phyloP scores from a whole-genome alignment of 202 grass and related monocot species.

The Elaeis oleifera region DNA sequence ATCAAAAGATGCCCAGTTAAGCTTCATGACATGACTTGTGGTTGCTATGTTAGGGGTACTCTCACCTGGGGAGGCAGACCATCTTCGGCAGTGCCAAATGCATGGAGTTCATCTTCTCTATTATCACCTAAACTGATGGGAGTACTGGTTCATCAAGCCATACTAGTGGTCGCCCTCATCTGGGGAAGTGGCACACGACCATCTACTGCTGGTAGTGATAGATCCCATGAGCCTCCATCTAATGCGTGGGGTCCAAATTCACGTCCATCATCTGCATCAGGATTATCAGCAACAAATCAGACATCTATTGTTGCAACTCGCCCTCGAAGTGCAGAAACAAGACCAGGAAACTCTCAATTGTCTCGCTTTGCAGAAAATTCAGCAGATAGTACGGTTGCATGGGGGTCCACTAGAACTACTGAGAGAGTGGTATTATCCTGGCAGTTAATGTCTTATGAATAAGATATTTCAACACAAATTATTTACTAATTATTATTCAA shows the following conservation, averaged over 20 bases:
- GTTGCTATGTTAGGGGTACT: conserved; percentile 52
- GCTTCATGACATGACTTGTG: background rate
- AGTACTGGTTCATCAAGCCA: conserved; percentile 51
- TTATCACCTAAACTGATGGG: conserved; percentile 67
- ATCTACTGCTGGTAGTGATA: conserved; percentile 87
- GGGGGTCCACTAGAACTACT: conserved; percentile 42
- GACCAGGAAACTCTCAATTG: conserved; percentile 85
- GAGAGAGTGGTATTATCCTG: conserved; percentile 40
- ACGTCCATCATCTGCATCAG: conserved; percentile 81
- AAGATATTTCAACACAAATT: no score
- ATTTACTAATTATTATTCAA: no score
- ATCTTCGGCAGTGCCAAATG: conserved; percentile 54
- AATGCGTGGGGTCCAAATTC: conserved; percentile 74
- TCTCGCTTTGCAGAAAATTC: conserved; percentile 86
- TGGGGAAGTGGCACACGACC: conserved; percentile 75
- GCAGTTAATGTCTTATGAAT: background rate
- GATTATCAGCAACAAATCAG: conserved; percentile 50
- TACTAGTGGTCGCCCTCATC: conserved; percentile 47
- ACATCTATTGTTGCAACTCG: conserved; percentile 40
- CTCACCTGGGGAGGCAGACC: conserved; percentile 74
- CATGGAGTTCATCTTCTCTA: conserved; percentile 64
- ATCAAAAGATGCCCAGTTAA: no score
- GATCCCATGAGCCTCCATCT: conserved; percentile 43
- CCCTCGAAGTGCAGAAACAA: conserved; percentile 94
- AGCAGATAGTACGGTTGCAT: conserved; percentile 35